A percentile compares a stretch with the other conserved stretches of the same genome.
Evolutionary conservation across 1,139 yeast species (phyloP).

Genomic region (Chernovozyma sophiae-reginae): DNA sequence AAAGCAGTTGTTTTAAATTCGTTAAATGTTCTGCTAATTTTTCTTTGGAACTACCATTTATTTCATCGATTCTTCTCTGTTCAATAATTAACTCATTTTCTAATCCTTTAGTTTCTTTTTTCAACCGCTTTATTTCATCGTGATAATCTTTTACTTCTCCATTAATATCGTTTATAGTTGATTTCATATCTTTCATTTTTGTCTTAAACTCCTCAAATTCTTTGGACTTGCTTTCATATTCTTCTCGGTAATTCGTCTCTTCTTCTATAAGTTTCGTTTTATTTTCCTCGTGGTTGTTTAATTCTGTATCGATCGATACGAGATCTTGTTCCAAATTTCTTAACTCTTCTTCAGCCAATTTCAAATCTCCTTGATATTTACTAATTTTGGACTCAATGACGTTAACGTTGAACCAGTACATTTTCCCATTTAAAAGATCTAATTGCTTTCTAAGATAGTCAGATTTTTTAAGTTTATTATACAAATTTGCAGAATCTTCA

Average conservation of each 20-base stretch:
- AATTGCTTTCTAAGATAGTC: constrained; percentile 42
- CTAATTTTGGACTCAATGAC: constrained; percentile 29
- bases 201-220: constrained; percentile 10
- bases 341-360: constrained; percentile 8
- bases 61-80: constrained; percentile 32
- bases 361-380: constrained; percentile 10
- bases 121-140: constrained; percentile 22
- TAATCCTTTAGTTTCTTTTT: constrained; percentile 22
- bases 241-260: constrained; percentile 16
- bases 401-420: constrained; percentile 57
- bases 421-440: constrained; percentile 52
- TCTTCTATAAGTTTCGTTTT: constrained; percentile 14
- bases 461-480: constrained; percentile 38
- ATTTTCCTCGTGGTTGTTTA: constrained; percentile 15
- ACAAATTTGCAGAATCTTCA: constrained; percentile 30
- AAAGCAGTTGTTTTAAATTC: constrained; percentile 9
- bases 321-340: constrained; percentile 8
- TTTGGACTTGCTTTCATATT: constrained; percentile 12
- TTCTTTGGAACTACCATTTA: constrained; percentile 40
- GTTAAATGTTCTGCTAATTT: constrained; percentile 13
- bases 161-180: constrained; percentile 8
- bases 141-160: constrained; percentile 19
- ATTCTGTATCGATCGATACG: constrained; percentile 9
- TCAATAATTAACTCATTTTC: constrained; percentile 20
- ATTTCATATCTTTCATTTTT: constrained; percentile 8